Percentiles rank a stretch among this genome's conserved stretches.
Evolutionary conservation across 495 filamentous ascomycete genomes (phyloP).

Genomic region (Amphirosellinia nigrospora): DNA sequence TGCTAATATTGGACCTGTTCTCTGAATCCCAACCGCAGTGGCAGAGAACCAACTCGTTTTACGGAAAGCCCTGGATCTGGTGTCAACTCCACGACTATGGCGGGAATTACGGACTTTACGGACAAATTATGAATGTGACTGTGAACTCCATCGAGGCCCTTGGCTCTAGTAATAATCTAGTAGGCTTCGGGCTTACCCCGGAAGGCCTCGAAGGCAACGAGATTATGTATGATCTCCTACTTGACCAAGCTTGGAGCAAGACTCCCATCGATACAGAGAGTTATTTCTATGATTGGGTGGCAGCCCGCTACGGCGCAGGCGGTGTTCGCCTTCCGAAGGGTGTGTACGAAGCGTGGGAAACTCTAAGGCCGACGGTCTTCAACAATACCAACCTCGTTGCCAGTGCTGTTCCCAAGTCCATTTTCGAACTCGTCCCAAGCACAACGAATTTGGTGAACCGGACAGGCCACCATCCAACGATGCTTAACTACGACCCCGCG

Average conservation of each 20-base stretch:
- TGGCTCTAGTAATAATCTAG: constrained; percentile 43
- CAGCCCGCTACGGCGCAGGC: constrained; percentile 48
- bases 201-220: constrained; percentile 64
- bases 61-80: constrained; percentile 62
- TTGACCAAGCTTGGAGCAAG: constrained; percentile 57
- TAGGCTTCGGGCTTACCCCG: constrained; percentile 56
- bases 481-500: constrained; percentile 51
- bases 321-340: constrained; percentile 40
- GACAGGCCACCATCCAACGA: constrained; percentile 50
- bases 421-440: constrained; percentile 53
- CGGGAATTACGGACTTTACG: constrained; percentile 59
- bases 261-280: constrained; percentile 50
- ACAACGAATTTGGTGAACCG: constrained; percentile 46
- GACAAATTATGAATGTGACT: constrained; percentile 57
- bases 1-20: constrained; percentile 60
- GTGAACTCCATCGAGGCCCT: constrained; percentile 54
- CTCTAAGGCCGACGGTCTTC: constrained; percentile 54
- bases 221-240: constrained; percentile 57
- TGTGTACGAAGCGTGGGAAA: constrained; percentile 56
- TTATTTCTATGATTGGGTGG: constrained; percentile 59
- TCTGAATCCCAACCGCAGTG: constrained; percentile 59
- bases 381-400: constrained; percentile 58
- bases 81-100: constrained; percentile 59
- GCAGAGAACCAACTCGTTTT: constrained; percentile 58
- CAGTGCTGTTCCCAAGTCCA: constrained; percentile 53